These are phyloP conservation scores for Fusarium avenaceum DNA, from an alignment of 2,329 filamentous ascomycete species.

Conservation along the genomic window DNA sequence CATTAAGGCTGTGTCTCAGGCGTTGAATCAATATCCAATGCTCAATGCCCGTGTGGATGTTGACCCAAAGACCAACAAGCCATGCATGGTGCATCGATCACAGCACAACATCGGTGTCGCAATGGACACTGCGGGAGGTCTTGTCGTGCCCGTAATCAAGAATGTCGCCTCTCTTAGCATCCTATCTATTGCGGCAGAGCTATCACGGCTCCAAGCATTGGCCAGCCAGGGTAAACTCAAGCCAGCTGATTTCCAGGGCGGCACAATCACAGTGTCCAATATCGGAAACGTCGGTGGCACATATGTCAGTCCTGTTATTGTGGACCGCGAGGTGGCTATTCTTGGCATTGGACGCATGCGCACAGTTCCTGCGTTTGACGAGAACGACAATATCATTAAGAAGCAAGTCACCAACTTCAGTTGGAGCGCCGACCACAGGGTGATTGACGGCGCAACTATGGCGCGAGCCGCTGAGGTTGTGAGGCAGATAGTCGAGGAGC, in stretches of 20 bases:
- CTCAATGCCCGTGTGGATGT: conserved; percentile 88
- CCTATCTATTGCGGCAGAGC: conserved; percentile 80
- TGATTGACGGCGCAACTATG: conserved; percentile 95
- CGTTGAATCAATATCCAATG: conserved; percentile 83
- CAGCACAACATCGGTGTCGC: conserved; percentile 96
- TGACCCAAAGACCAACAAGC: conserved; percentile 69
- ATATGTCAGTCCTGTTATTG: conserved; percentile 91
- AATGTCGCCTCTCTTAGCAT: conserved; percentile 85
- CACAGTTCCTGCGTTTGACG: conserved; percentile 82
- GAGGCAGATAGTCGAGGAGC: conserved; percentile 82
- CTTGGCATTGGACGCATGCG: conserved; percentile 87
- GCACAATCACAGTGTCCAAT: conserved; percentile 96
- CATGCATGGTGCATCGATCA: conserved; percentile 80
- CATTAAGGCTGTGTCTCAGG: conserved; percentile 92
- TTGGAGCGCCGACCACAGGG: conserved; percentile 95
- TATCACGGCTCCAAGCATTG: conserved; percentile 78
- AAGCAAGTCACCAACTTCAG: conserved; percentile 91
- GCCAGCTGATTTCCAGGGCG: conserved; percentile 81
- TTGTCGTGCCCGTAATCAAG: conserved; percentile 92
- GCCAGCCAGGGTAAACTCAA: conserved; percentile 82
- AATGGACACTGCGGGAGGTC: conserved; percentile 90
- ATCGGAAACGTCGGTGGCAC: conserved; percentile 96
- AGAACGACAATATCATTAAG: conserved; percentile 71
- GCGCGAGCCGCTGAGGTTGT: conserved; percentile 90
- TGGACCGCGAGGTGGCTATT: conserved; percentile 91